Percentiles rank a stretch among this genome's conserved stretches.
Evolutionary conservation across 2,329 filamentous ascomycete genomes (phyloP).

Genomic region (Botrytis galanthina): DNA sequence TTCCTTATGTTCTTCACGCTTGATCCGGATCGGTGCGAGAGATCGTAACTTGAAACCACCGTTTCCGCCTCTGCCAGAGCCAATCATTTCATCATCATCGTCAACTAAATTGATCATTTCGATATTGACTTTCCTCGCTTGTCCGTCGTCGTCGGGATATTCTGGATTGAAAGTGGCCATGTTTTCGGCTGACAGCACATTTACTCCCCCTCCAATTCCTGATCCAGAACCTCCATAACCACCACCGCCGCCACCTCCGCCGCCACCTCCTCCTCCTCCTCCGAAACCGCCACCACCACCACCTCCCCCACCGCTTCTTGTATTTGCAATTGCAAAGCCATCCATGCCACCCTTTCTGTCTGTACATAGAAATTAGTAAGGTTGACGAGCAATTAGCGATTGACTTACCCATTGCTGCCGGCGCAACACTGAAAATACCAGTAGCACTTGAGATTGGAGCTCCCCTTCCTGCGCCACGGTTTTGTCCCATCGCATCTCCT

Average conservation of each 20-base stretch:
- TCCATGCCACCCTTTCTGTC: conserved; percentile 16
- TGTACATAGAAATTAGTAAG: not conserved
- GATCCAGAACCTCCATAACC: conserved; percentile 14
- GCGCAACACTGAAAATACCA: conserved; percentile 29
- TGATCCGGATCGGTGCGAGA: conserved; percentile 35
- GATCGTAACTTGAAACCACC: conserved; percentile 22
- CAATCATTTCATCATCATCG: conserved; percentile 26
- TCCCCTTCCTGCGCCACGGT: conserved; percentile 21
- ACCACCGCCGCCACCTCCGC: not conserved
- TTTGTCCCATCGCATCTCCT: conserved; percentile 39
- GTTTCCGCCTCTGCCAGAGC: conserved; percentile 22
- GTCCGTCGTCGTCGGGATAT: conserved; percentile 34
- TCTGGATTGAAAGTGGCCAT: conserved; percentile 26
- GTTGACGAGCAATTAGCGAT: not conserved
- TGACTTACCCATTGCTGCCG: conserved; percentile 15
- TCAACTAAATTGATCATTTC: conserved; percentile 33
- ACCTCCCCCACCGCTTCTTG: conserved; percentile 8
- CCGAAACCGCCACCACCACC: conserved; percentile 17
- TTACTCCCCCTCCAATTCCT: conserved; percentile 5
- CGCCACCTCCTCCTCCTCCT: conserved; percentile 18
- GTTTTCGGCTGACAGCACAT: conserved; percentile 9
- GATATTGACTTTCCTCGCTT: conserved; percentile 33
- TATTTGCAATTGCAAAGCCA: conserved; percentile 4
- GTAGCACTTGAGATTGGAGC: conserved; percentile 25
- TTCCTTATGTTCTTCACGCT: conserved; percentile 36